Base-by-base conservation (phyloP, 352 stramenopile species). In the Globisporangium middletonii region DNA sequence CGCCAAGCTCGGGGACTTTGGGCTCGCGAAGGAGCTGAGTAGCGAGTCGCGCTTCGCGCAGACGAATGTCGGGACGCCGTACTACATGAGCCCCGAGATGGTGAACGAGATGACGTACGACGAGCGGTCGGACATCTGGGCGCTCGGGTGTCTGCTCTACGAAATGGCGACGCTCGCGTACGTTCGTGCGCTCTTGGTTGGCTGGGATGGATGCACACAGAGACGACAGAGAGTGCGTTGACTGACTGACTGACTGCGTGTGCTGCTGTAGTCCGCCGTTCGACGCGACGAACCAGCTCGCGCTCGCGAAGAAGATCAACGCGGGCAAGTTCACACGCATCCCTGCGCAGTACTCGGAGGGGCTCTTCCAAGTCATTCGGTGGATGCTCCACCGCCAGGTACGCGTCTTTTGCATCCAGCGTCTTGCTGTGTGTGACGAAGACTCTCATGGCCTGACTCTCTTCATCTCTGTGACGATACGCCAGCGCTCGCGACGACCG, bases 261-360 rank as follows among this genome's bases (percentile, higher is more conserved):
- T 45, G 2, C 23, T 19, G 28, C 6, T 42, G 19, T n/a, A 85
- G 79, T 9, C 92, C 91, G 28, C 92, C 92, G 41, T 98, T 98
- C 61, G 88, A 97, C 46, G 92, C 90, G 11, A 91, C 84, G 4
- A 97, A 97, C 66, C 89, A 97, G 60, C 67, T 97, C 27, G 86
- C 90, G 55, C 68, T 98, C 18, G 90, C 91, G 35, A 95, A 97
- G 68, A 97, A 97, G 60, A 98, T 98, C 70, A 97, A 96, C 56
- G 83, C 86, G 28, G 88, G 90, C 65, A 94, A 94, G 63, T 97
- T 97, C 60, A 78, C 77, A 28, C 84, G 88, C 30, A 97, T 98
- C 60, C 90, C 92, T 11, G 76, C 79, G 35, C 75, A 90, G 58
- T 98, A 97, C 77, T 95, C 84, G 44, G 88, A 97, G 55, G 85